phyloP scores from a whole-genome alignment of 1,284 basidiomycete species.

The Leccinum griseonigrum region DNA sequence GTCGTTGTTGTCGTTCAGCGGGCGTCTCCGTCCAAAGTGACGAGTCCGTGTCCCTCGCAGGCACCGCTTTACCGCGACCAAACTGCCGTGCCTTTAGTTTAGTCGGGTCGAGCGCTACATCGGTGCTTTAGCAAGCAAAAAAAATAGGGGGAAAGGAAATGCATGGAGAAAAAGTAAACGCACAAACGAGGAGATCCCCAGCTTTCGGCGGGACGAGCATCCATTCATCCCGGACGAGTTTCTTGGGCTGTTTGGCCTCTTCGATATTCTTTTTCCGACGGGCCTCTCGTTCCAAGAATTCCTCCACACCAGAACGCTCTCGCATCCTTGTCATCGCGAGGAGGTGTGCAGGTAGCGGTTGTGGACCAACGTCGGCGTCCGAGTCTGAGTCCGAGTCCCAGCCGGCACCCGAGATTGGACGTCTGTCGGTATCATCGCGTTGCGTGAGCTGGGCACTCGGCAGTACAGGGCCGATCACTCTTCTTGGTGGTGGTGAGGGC shows the following conservation, averaged over 20 bases:
- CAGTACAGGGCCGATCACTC: slow-evolving; percentile 39
- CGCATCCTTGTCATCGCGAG: slow-evolving; percentile 35
- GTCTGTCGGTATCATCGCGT: slow-evolving; percentile 36
- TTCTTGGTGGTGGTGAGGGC: slow-evolving; percentile 25
- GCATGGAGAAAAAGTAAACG: slow-evolving; percentile 30
- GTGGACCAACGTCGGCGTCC: slow-evolving; percentile 77
- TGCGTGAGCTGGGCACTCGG: slow-evolving; percentile 30
- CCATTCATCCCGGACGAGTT: slow-evolving; percentile 85
- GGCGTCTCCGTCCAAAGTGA: slow-evolving; percentile 94
- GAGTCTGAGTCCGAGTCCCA: slow-evolving; percentile 47
- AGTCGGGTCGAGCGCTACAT: slow-evolving; percentile 64
- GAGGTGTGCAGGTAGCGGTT: slow-evolving; percentile 52
- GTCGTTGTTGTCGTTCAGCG: slow-evolving; percentile 77
- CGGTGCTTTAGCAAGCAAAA: neutral
- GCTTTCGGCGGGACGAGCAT: slow-evolving; percentile 89
- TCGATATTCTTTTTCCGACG: slow-evolving; percentile 63
- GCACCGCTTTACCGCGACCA: slow-evolving; percentile 57
- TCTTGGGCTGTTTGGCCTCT: slow-evolving; percentile 73
- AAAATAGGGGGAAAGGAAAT: neutral
- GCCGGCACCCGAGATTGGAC: slow-evolving; percentile 4
- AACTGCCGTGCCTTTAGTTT: slow-evolving; percentile 75
- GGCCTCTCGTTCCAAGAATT: slow-evolving; percentile 83
- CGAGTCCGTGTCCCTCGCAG: slow-evolving; percentile 45
- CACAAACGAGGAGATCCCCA: slow-evolving; percentile 73
- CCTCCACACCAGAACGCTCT: slow-evolving; percentile 52